Base-by-base conservation (phyloP, 2,329 filamentous ascomycete species). In the Ceratocystis variospora region DNA sequence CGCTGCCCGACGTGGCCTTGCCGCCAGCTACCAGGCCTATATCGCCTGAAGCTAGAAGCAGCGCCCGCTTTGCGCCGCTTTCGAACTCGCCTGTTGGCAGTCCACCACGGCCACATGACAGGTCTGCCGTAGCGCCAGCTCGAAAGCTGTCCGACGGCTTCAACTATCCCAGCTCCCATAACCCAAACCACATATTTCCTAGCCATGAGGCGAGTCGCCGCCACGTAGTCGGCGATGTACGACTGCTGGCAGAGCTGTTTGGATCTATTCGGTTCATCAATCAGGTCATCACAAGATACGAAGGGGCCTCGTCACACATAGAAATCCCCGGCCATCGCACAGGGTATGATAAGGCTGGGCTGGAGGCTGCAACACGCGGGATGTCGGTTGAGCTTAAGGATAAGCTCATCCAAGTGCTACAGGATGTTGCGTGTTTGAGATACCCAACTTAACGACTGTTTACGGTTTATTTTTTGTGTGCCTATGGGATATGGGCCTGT, bases 331-430 rank as follows among this genome's bases (percentile, higher is more conserved):
- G 48, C 10, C 28, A 53, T 28, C 55, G 57, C 8, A 50, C 55
- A 4, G 64, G 64, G n/a, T 62, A 61, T 31, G 64, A 66, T 33
- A 33, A 50, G 37, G 59, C 59, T 12, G 59, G 48, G 48, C 17
- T 62, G 17, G 33, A 55, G 59, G 44, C 44, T 8, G 55, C 64
- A 19, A 37, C 59, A 31, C 44, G 59, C 8, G 64, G 57, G 3
- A 61, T 66, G 44, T 50, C 57, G 28, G n/a, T 46, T 10, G 46
- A 62, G 31, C 44, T 66, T 1, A 53, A 28, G 22, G 64, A 66
- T 12, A 66, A 62, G 44, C 48, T 66, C 31, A 59, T 50, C 25
- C 31, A 53, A 59, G 59, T 66, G 15, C 33, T 62, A 46, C 55
- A 62, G 19, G 31, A 55, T 19, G 53, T 50, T 31, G 63, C 63